These are phyloP conservation scores for Theileria orientalis DNA, from an alignment of 169 alveolate genomes.

Conservation along the genomic window DNA sequence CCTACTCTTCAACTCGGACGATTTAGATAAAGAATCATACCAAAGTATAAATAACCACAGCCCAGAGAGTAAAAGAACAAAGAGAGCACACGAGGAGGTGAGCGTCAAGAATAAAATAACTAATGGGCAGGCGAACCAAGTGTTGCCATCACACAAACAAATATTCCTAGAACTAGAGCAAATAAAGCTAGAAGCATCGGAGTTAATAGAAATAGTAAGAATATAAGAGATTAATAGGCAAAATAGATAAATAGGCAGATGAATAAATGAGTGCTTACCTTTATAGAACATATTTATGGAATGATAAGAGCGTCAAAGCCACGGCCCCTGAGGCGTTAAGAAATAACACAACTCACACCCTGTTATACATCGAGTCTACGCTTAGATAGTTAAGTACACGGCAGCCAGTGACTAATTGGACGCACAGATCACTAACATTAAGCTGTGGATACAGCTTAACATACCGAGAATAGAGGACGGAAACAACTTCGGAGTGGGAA, in stretches of 20 bases:
- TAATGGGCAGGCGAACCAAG: conserved; percentile 19
- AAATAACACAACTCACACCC: too few relatives aligned
- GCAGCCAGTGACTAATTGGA: too few relatives aligned
- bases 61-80: conserved; percentile 41
- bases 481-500: conserved; percentile 87
- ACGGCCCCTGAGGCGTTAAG: too few relatives aligned
- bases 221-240: background rate
- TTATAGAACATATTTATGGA: too few relatives aligned
- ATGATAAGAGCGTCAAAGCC: too few relatives aligned
- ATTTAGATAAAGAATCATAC: conserved; percentile 68
- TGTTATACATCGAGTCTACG: too few relatives aligned
- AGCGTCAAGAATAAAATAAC: background rate
- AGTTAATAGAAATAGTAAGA: conserved; percentile 77
- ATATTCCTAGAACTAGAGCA: conserved; percentile 74
- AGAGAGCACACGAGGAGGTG: conserved; percentile 51
- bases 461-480: conserved; percentile 89
- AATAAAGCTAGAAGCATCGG: conserved; percentile 83
- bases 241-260: background rate
- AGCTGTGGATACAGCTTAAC: conserved; percentile 86
- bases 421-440: conserved; percentile 77
- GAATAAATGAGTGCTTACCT: too few relatives aligned
- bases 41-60: conserved; percentile 46
- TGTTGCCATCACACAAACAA: conserved; percentile 78
- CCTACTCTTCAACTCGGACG: conserved; percentile 55
- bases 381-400: too few relatives aligned